A percentile compares a stretch with the other conserved stretches of the same genome.
These are phyloP conservation scores for Penicillium italicum DNA, from an alignment of 2,329 filamentous ascomycete species.

Conservation along the genomic window DNA sequence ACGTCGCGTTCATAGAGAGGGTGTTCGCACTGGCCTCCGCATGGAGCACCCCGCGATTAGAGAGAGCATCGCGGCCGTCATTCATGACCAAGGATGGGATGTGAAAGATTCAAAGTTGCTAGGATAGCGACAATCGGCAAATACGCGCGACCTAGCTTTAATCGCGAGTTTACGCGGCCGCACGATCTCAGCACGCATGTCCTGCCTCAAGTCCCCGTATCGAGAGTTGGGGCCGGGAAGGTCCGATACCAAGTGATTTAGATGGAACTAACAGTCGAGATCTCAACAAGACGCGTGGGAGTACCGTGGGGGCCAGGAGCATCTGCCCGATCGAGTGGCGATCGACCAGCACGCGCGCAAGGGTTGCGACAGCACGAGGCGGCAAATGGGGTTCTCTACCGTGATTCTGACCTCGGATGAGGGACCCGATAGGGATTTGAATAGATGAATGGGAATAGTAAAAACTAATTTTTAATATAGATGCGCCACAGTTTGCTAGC, in stretches of 20 bases:
- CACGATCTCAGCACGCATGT: conserved; percentile 19
- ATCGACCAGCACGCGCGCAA: conserved; percentile 24
- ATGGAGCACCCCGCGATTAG: conserved; percentile 18
- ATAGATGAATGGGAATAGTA: background rate
- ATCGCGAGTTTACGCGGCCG: conserved; percentile 17
- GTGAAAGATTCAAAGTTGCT: background rate
- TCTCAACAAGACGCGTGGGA: conserved; percentile 14
- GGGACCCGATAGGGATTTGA: background rate
- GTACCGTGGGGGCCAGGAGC: conserved; percentile 11
- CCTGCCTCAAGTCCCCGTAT: conserved; percentile 22
- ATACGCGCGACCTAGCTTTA: conserved; percentile 15
- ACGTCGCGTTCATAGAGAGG: conserved; percentile 11
- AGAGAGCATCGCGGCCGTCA: conserved; percentile 10
- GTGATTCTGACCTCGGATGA: background rate
- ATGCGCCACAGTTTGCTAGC: conserved; percentile 5
- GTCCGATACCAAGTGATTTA: conserved; percentile 18
- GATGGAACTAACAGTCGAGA: conserved; percentile 13
- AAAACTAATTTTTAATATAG: background rate
- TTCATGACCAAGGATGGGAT: conserved; percentile 13
- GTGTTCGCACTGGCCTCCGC: conserved; percentile 19
- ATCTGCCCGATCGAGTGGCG: conserved; percentile 23
- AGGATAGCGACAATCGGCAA: background rate
- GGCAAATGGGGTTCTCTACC: conserved; percentile 13
- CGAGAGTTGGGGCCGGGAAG: conserved; percentile 17
- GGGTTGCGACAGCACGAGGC: conserved; percentile 21